A percentile compares a stretch with the other conserved stretches of the same genome.
Evolutionary conservation across 2,329 filamentous ascomycete genomes (phyloP).

Genomic region (Albophoma yamanashiensis): DNA sequence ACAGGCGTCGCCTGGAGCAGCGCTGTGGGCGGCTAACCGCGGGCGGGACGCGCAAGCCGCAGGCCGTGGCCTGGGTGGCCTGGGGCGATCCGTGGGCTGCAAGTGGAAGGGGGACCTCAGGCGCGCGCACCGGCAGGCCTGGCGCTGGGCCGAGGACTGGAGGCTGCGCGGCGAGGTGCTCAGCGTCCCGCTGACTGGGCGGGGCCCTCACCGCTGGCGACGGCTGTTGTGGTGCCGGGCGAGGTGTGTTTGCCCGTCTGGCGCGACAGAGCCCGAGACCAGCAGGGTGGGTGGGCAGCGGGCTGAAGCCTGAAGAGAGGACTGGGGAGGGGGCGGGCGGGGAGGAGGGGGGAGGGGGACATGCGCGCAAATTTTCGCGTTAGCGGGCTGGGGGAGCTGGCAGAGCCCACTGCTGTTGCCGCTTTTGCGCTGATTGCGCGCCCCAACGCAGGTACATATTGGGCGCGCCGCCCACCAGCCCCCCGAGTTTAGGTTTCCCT

Average conservation of each 20-base stretch:
- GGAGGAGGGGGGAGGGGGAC: not conserved
- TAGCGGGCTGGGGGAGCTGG: slow-evolving; percentile 5
- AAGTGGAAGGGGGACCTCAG: not conserved
- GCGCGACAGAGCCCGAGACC: not conserved
- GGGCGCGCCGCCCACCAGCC: slow-evolving; percentile 22
- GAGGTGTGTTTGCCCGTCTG: too few species aligned
- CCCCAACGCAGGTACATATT: slow-evolving; percentile 20
- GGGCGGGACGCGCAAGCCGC: not conserved
- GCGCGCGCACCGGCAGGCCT: not conserved
- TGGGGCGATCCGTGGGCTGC: not conserved
- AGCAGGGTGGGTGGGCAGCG: not conserved
- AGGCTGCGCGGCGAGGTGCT: not conserved
- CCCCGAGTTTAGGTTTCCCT: slow-evolving; percentile 14
- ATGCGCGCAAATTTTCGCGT: not conserved
- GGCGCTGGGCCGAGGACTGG: not conserved
- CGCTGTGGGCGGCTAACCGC: not conserved
- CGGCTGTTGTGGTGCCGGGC: not conserved
- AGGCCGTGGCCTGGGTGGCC: not conserved
- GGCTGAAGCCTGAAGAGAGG: not conserved
- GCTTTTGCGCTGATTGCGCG: slow-evolving; percentile 21
- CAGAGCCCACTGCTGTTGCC: slow-evolving; percentile 12
- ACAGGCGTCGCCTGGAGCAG: not conserved
- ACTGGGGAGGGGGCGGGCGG: not conserved
- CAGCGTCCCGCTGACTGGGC: not conserved
- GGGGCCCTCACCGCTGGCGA: not conserved